phyloP scores from a whole-genome alignment of 2,329 filamentous ascomycete species.

The Trichocomaceae sp. region DNA sequence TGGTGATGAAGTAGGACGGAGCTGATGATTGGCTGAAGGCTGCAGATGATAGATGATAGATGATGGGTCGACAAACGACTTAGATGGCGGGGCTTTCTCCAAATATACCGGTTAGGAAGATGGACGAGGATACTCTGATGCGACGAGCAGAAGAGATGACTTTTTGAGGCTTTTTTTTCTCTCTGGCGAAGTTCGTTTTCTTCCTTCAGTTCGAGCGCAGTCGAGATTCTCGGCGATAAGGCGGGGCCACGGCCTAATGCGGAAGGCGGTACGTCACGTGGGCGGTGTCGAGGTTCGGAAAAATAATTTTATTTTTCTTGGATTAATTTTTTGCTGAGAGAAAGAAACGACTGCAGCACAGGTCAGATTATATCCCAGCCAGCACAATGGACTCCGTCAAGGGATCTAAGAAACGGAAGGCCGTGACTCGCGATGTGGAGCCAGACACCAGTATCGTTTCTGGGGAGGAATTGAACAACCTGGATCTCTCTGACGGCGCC shows the following conservation, averaged over 20 bases:
- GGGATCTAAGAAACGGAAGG: conserved; percentile 58
- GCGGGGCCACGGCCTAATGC: conserved; percentile 3
- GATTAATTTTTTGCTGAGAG: background rate
- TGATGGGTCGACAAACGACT: background rate
- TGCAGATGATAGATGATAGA: background rate
- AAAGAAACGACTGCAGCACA: background rate
- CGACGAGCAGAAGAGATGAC: background rate
- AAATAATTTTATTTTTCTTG: conserved; percentile 12
- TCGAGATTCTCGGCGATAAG: conserved; percentile 5
- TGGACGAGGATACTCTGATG: background rate
- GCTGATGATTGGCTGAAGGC: conserved; percentile 5
- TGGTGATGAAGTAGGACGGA: background rate
- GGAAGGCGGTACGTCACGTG: conserved; percentile 12
- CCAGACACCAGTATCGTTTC: conserved; percentile 47
- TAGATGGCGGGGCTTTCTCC: background rate
- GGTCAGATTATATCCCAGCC: background rate
- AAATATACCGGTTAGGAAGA: background rate
- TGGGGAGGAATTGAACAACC: conserved; percentile 53
- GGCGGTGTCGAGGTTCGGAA: conserved; percentile 8
- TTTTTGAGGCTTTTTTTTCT: background rate
- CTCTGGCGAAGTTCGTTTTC: background rate
- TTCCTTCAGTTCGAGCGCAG: background rate
- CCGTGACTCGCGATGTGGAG: conserved; percentile 49
- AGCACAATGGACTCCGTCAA: conserved; percentile 30
- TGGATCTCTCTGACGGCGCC: conserved; percentile 37